phyloP scores from a whole-genome alignment of 1,139 yeast genomes.

The Sugiyamaella neomexicana region DNA sequence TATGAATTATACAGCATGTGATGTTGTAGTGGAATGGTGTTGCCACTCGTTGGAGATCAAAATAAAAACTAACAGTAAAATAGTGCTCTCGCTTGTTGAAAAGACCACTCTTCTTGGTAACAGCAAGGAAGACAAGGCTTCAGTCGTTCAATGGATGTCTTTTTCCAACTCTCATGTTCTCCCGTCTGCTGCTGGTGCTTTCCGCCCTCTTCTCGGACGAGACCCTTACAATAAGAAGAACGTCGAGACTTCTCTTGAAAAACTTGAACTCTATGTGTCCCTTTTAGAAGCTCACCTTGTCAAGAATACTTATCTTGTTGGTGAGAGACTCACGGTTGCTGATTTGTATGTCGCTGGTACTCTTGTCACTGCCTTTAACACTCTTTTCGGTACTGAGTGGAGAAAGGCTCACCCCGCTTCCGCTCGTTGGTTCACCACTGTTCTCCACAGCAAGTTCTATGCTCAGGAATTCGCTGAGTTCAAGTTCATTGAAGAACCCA shows the following conservation, averaged over 20 bases:
- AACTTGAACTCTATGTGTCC: conserved; percentile 46
- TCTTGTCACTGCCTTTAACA: conserved; percentile 63
- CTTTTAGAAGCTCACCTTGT: conserved; percentile 46
- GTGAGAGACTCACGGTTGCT: conserved; percentile 85
- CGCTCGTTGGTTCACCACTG: conserved; percentile 85
- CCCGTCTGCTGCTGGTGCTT: conserved; percentile 43
- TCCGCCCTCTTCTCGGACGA: conserved; percentile 51
- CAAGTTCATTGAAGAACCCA: conserved; percentile 61
- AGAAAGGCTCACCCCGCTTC: conserved; percentile 70
- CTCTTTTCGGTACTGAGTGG: conserved; percentile 75
- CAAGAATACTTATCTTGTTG: conserved; percentile 83
- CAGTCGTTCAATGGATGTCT: conserved; percentile 80
- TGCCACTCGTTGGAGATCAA: conserved; percentile 27
- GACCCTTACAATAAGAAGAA: conserved; percentile 78
- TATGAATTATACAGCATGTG: not conserved
- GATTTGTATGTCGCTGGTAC: conserved; percentile 68
- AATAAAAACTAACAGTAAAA: conserved; percentile 15
- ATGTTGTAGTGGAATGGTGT: conserved; percentile 4
- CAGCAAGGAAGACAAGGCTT: conserved; percentile 65
- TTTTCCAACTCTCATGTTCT: conserved; percentile 71
- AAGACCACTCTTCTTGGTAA: conserved; percentile 57
- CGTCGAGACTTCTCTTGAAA: conserved; percentile 55
- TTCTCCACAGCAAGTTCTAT: conserved; percentile 39
- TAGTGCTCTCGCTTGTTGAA: conserved; percentile 38
- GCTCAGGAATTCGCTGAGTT: conserved; percentile 49